phyloP scores from a whole-genome alignment of 495 filamentous ascomycete genomes.

The Annulohypoxylon bovei region DNA sequence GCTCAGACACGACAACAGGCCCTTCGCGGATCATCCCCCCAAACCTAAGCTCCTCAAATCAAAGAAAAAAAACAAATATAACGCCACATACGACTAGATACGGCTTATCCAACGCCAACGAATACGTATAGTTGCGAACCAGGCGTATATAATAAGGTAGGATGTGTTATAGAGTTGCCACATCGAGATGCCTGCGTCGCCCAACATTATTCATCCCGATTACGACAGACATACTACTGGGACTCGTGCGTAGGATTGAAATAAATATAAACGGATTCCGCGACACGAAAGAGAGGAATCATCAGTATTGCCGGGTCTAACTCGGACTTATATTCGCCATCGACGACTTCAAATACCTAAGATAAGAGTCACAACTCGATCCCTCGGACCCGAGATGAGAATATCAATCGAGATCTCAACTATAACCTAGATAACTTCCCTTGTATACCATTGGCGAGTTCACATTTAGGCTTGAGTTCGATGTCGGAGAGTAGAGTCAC shows the following conservation, averaged over 20 bases:
- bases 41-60: background rate
- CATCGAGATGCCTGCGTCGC: background rate
- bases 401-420: background rate
- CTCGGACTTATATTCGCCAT: background rate
- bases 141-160: background rate
- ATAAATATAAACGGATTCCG: background rate
- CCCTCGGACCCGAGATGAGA: background rate
- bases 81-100: background rate
- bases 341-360: background rate
- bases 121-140: background rate
- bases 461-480: no score
- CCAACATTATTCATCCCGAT: background rate
- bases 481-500: no score
- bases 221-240: background rate
- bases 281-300: background rate
- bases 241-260: background rate
- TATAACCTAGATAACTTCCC: no score
- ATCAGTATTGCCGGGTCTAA: background rate
- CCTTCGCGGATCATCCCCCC: constrained; percentile 1
- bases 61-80: background rate
- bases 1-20: constrained; percentile 11
- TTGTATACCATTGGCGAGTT: background rate
- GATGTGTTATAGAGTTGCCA: background rate
- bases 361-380: background rate
- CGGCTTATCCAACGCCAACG: background rate